Evolutionary conservation across 2,329 filamentous ascomycete species (phyloP), one percentile per base, ranked within the genome.

Genomic region (Elsinoe ampelina): DNA sequence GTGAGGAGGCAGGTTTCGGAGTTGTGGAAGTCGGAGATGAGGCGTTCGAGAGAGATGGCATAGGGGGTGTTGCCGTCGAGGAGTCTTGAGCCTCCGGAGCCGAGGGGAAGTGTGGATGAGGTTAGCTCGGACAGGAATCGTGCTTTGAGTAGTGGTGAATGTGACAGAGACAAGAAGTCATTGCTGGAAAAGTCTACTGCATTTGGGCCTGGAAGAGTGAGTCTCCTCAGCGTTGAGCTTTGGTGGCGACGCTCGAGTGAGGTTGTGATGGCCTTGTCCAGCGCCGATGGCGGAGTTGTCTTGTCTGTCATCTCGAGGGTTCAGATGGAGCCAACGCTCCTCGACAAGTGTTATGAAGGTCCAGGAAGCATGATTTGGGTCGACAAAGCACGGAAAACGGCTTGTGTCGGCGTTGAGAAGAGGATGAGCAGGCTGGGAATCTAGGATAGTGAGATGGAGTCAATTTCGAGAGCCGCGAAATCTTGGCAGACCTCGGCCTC

Each of bases 31-130:
- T 59, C 61, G 0, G 84, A 80, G 55, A 87, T 80, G 22, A 75
- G 73, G 1, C 63, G 61, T 61, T 87, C 84, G 1, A 83, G 70
- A n/a, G 75, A 66, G 58, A 85, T 77, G 0, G 81, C 77, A 63
- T 83, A 84, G 0, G 63, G 36, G 1, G 78, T 83, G 64, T 86
- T 87, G 2, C 85, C 85, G 61, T 86, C 81, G 3, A 86, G 72
- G 0, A 87, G 72, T 6, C 85, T 75, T 0, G 82, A 84, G 2
- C 84, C 83, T 0, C 77, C 75, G 50, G 78, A 79, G 22, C 79
- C 77, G 19, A 83, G 73, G 0, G 72, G 71, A n/a, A 73, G 66
- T 20, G 70, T 60, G 0, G 69, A 63, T 59, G 58, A 59, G 22
- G 58, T 34, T 2, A 81, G 66, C 59, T 80, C 77, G 5, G 71